phyloP scores from a whole-genome alignment of 768 basidiomycete species.

The Pholiota conissans region DNA sequence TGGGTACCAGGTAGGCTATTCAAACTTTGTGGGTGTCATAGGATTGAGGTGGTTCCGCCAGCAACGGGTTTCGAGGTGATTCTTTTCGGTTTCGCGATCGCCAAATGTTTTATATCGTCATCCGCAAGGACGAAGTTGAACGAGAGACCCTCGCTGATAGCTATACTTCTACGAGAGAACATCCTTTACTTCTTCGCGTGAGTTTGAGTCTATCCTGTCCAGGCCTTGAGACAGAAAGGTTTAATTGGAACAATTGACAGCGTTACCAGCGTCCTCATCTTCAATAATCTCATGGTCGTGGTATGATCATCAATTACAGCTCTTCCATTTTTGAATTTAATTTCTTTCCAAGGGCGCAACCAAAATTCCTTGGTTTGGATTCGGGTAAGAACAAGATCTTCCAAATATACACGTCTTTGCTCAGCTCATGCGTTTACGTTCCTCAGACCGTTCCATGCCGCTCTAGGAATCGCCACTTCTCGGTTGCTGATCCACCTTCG shows the following conservation, averaged over 20 bases:
- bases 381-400: neutral
- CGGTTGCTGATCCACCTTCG: slow-evolving; percentile 1
- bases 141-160: slow-evolving; percentile 27
- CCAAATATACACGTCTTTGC: neutral
- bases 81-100: slow-evolving; percentile 37
- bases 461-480: neutral
- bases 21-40: too few relatives aligned
- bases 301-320: too few relatives aligned
- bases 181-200: slow-evolving; percentile 43
- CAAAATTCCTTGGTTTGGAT: slow-evolving; percentile 46
- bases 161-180: slow-evolving; percentile 38
- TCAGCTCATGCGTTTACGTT: neutral
- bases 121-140: slow-evolving; percentile 20
- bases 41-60: slow-evolving; percentile 7
- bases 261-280: slow-evolving; percentile 34
- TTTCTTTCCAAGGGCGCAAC: slow-evolving; percentile 32
- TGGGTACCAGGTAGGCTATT: slow-evolving; percentile 38
- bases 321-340: too few relatives aligned
- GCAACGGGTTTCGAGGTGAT: slow-evolving; percentile 39
- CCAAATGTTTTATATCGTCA: slow-evolving; percentile 28
- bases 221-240: neutral
- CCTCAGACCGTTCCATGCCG: slow-evolving; percentile 1
- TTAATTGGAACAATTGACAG: slow-evolving; percentile 16
- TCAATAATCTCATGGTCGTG: slow-evolving; percentile 48
- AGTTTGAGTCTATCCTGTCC: neutral